Conservation (phyloP, 2,329 filamentous ascomycete genomes). For the Fusarium sp. region DNA sequence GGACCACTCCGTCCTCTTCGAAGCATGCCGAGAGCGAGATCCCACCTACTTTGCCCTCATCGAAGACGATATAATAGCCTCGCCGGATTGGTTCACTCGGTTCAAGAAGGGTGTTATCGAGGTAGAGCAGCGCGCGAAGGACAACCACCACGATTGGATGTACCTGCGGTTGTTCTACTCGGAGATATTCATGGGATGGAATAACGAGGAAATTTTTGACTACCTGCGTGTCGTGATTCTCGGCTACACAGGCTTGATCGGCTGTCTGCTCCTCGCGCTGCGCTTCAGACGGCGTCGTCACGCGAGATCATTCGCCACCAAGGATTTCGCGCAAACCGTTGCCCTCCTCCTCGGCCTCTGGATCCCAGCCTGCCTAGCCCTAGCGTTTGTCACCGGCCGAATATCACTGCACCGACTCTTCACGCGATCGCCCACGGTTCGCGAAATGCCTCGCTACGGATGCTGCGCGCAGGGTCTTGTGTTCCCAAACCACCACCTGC, state of each 20-base stretch:
- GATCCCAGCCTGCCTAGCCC: conserved; percentile 50
- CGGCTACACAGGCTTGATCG: conserved; percentile 44
- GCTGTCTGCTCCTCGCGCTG: conserved; percentile 19
- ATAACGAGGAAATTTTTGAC: conserved; percentile 51
- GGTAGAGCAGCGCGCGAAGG: conserved; percentile 45
- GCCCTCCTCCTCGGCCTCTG: conserved; percentile 49
- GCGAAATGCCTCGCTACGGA: conserved; percentile 55
- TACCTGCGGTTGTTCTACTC: conserved; percentile 57
- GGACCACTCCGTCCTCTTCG: conserved; percentile 52
- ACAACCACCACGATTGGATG: conserved; percentile 48
- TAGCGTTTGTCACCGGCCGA: conserved; percentile 50
- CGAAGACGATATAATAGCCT: conserved; percentile 55
- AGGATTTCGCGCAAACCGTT: conserved; percentile 42
- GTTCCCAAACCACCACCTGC: conserved; percentile 51
- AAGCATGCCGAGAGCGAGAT: conserved; percentile 48
- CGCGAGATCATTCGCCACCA: conserved; percentile 15
- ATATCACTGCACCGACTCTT: conserved; percentile 47
- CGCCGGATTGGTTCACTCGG: conserved; percentile 51
- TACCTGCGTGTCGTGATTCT: conserved; percentile 48
- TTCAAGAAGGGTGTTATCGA: conserved; percentile 47
- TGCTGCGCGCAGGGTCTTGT: conserved; percentile 56
- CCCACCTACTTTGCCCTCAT: conserved; percentile 54
- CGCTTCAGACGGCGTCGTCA: conserved; percentile 26
- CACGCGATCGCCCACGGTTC: conserved; percentile 42
- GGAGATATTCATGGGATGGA: conserved; percentile 56